Evolutionary conservation across 2,329 filamentous ascomycete genomes (phyloP), one percentile per base, ranked within the genome.

Genomic region (Phialocephala subalpina): DNA sequence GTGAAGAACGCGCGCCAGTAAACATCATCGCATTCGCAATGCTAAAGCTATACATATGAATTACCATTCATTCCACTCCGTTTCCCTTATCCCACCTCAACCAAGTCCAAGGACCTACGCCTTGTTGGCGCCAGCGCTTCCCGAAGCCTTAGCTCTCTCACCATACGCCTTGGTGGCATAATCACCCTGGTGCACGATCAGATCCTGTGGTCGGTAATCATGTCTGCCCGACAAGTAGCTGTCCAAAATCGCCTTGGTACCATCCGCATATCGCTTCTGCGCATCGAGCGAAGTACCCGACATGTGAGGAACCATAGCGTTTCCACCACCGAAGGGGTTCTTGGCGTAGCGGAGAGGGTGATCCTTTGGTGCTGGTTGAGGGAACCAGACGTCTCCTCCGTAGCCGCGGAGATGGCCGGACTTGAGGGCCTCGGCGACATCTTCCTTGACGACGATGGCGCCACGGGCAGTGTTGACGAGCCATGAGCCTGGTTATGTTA

Each of bases 301-400:
- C 93, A 98, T 97, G 89, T 98, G 96, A 64, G 96, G 93, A 67
- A 97, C 94, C 92, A 96, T 99, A 83, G 94, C 96, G 83, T 98
- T 98, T 78, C 96, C 96, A 78, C 95, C 96, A 74, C 94, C 95
- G 86, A 93, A 97, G 79, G 92, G 92, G 87, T 95, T 96, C 87
- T 94, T 91, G 80, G 93, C 95, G 79, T 90, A 92, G 79, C 96
- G 94, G 77, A 99, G 92, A 67, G 90, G 88, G 87, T 99, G 96
- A 78, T 97, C 94, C 82, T 89, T 87, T 77, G 94, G 94, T 25
- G 96, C 96, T 75, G 96, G 96, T 87, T 99, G 96, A 56, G 94
- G 94, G 93, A 76, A 75, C 95, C 95, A 98, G 76, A 96, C 92
- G 74, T 96, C 92, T 77, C 92, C 92, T 71, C 88, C 93, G 84